phyloP scores from a whole-genome alignment of 2,329 filamentous ascomycete species.

The Phaeosphaeria sp. region DNA sequence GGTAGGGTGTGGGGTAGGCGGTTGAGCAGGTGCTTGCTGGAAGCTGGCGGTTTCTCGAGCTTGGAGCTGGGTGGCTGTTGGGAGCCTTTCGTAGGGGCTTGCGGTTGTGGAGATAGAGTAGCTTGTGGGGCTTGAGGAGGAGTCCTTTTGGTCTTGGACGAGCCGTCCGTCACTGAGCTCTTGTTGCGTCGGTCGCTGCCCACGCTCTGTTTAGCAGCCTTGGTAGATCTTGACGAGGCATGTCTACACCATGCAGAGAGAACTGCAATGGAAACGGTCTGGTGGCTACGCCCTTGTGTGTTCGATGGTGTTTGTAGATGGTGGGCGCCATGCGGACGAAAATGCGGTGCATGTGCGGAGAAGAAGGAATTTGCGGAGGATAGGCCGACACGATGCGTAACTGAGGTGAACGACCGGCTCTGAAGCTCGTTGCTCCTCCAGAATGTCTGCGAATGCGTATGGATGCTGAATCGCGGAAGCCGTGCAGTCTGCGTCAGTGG shows the following conservation, averaged over 20 bases:
- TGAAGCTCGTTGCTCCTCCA: slow-evolving; percentile 3
- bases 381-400: slow-evolving; percentile 5
- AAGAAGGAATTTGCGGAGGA: slow-evolving; percentile 7
- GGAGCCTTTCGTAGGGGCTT: slow-evolving; percentile 32
- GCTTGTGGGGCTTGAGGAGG: slow-evolving; percentile 34
- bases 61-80: slow-evolving; percentile 27
- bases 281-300: slow-evolving; percentile 13
- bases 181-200: slow-evolving; percentile 41
- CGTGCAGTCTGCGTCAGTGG: slow-evolving; percentile 22
- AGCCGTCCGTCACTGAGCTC: slow-evolving; percentile 43
- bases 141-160: slow-evolving; percentile 27
- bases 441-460: slow-evolving; percentile 14
- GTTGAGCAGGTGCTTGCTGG: slow-evolving; percentile 60
- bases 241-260: slow-evolving; percentile 38
- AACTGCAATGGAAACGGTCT: slow-evolving; percentile 32
- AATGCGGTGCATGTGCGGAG: slow-evolving; percentile 16
- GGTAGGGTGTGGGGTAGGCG: slow-evolving; percentile 65
- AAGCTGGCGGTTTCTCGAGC: slow-evolving; percentile 21
- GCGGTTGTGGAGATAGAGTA: slow-evolving; percentile 38
- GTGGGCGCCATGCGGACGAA: slow-evolving; percentile 15
- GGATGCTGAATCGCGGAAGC: slow-evolving; percentile 20
- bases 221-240: slow-evolving; percentile 31
- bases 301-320: slow-evolving; percentile 11
- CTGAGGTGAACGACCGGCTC: slow-evolving; percentile 17
- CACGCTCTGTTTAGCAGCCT: slow-evolving; percentile 17